These are phyloP conservation scores for Fusarium sp. DNA, from an alignment of 2,329 filamentous ascomycete species.

Conservation along the genomic window DNA sequence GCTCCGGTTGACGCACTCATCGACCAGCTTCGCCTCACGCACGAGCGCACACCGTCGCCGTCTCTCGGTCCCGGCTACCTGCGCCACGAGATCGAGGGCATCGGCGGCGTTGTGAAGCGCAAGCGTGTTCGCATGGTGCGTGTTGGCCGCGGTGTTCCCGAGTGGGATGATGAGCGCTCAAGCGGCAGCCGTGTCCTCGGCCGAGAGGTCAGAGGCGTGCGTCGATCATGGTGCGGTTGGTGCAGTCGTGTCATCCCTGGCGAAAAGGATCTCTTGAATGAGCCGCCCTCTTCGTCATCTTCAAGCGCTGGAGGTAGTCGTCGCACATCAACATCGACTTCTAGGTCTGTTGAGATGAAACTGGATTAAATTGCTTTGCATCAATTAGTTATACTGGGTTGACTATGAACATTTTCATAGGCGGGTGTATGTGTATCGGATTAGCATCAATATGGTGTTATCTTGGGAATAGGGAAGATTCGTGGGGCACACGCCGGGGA, in stretches of 20 bases:
- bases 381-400: constrained; percentile 5
- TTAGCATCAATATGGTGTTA: constrained; percentile 1
- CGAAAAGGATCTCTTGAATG: constrained; percentile 57
- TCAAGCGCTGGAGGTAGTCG: constrained; percentile 43
- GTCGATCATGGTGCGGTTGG: constrained; percentile 93
- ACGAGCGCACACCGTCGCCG: constrained; percentile 61
- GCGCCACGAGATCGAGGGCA: constrained; percentile 90
- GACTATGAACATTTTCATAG: background rate
- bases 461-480: background rate
- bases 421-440: background rate
- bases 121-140: constrained; percentile 86
- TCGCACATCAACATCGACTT: constrained; percentile 45
- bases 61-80: constrained; percentile 79
- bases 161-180: constrained; percentile 83
- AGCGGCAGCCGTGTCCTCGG: constrained; percentile 72
- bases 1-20: constrained; percentile 48
- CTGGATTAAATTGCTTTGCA: constrained; percentile 10
- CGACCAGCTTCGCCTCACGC: constrained; percentile 50
- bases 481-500: background rate
- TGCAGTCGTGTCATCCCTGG: constrained; percentile 82
- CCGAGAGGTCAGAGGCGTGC: constrained; percentile 75
- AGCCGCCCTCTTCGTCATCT: constrained; percentile 45
- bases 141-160: constrained; percentile 86
- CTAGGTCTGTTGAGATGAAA: constrained; percentile 33
- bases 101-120: constrained; percentile 88